phyloP scores from a whole-genome alignment of 176 grass and related monocot genomes.

The Oryza longistaminata region DNA sequence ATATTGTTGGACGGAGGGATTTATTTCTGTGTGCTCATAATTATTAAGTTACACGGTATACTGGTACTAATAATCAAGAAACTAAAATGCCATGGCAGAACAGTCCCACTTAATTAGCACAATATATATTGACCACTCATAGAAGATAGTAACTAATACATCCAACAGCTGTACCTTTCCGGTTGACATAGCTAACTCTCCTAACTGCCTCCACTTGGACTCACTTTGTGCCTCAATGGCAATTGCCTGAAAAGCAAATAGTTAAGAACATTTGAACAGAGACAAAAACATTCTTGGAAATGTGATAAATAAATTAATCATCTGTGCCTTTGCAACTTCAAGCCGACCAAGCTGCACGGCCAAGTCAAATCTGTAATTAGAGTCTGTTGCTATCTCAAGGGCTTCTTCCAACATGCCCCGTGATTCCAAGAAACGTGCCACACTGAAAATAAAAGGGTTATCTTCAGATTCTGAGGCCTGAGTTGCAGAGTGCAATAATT shows the following conservation, averaged over 20 bases:
- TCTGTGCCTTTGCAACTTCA: conserved; percentile 72
- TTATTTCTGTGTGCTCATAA: neutral
- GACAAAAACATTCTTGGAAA: neutral
- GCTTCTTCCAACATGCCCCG: conserved; percentile 86
- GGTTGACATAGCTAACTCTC: conserved; percentile 74
- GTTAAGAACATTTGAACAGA: neutral
- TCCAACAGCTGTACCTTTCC: conserved; percentile 55
- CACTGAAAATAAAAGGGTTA: conserved; percentile 39
- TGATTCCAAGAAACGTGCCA: conserved; percentile 76
- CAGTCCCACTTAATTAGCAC: neutral
- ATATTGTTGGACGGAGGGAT: no score
- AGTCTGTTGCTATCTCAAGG: conserved; percentile 64
- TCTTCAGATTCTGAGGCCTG: no score
- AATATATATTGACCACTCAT: conserved; percentile 4
- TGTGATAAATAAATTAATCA: conserved; percentile 1
- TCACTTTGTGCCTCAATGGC: conserved; percentile 67
- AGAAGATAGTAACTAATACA: conserved; percentile 4
- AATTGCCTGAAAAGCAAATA: conserved; percentile 58
- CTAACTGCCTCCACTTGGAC: conserved; percentile 89
- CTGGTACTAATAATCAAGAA: conserved; percentile 17
- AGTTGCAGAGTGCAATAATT: neutral
- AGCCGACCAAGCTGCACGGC: conserved; percentile 83
- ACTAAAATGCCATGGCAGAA: conserved; percentile 19
- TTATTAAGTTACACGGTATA: neutral
- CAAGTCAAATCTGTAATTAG: conserved; percentile 86